phyloP scores from a whole-genome alignment of 495 filamentous ascomycete species.

The Filosporella fistucella region DNA sequence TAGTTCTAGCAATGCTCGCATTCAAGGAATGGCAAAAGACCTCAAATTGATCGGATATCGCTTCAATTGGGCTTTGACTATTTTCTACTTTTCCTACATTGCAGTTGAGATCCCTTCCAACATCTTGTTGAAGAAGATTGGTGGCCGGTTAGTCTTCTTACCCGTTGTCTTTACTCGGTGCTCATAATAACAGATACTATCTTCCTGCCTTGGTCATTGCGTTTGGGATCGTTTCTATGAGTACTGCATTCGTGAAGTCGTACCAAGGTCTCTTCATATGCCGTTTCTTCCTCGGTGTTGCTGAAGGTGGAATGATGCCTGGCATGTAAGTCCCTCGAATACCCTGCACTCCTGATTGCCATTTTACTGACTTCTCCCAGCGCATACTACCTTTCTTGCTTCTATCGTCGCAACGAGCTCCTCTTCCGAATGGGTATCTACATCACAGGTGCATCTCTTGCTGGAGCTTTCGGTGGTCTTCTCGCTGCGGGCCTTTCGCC shows the following conservation, averaged over 20 bases:
- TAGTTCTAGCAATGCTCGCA: constrained; percentile 71
- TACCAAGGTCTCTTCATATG: constrained; percentile 74
- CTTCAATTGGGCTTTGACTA: constrained; percentile 59
- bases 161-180: background rate
- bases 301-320: constrained; percentile 86
- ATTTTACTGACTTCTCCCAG: background rate
- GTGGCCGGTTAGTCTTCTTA: constrained; percentile 33
- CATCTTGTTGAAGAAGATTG: constrained; percentile 60
- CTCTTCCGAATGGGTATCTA: constrained; percentile 86
- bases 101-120: constrained; percentile 62
- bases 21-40: constrained; percentile 47
- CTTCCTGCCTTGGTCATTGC: constrained; percentile 56
- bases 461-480: constrained; percentile 81
- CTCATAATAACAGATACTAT: constrained; percentile 46
- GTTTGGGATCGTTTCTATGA: constrained; percentile 59
- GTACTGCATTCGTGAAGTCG: constrained; percentile 72
- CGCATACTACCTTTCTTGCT: constrained; percentile 58
- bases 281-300: constrained; percentile 80
- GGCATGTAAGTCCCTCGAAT: constrained; percentile 40
- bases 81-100: constrained; percentile 65
- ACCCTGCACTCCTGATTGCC: background rate
- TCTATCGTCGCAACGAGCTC: constrained; percentile 73
- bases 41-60: constrained; percentile 43
- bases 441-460: constrained; percentile 74
- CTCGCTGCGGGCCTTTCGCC: constrained; percentile 67